phyloP scores from a whole-genome alignment of 768 basidiomycete genomes.

The Boletus subcaerulescens region DNA sequence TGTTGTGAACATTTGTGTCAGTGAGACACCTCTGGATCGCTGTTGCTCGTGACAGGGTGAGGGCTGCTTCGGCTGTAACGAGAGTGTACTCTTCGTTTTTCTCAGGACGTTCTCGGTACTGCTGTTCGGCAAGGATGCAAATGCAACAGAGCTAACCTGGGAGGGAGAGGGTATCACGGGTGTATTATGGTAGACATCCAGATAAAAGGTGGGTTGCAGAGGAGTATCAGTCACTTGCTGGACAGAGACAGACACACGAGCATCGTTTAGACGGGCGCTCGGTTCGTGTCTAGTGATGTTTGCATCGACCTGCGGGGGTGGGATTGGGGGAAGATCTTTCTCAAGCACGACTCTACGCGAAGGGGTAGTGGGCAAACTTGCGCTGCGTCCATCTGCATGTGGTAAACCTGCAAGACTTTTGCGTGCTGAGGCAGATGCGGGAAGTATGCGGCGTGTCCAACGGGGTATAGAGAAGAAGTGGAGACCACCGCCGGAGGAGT shows the following conservation, averaged over 20 bases:
- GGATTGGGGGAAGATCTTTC: constrained; percentile 54
- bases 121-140: constrained; percentile 27
- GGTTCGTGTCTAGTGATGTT: not conserved
- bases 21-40: constrained; percentile 55
- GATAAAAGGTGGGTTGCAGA: constrained; percentile 53
- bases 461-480: constrained; percentile 67
- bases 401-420: constrained; percentile 25
- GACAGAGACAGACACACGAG: constrained; percentile 15
- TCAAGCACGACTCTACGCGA: constrained; percentile 19
- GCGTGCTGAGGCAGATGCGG: constrained; percentile 30
- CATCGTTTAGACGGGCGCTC: constrained; percentile 4
- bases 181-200: constrained; percentile 56
- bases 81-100: constrained; percentile 52
- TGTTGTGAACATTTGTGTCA: constrained; percentile 44
- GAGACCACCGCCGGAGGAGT: constrained; percentile 33
- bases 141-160: constrained; percentile 50
- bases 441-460: constrained; percentile 55
- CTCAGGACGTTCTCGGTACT: constrained; percentile 33
- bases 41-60: constrained; percentile 19
- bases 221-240: constrained; percentile 30
- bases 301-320: constrained; percentile 15
- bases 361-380: constrained; percentile 16
- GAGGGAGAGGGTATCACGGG: constrained; percentile 41
- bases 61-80: constrained; percentile 15
- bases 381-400: constrained; percentile 24